Evolutionary conservation across 768 basidiomycete genomes (phyloP), one percentile per base, ranked within the genome.

Genomic region (Daedaleopsis sinensis): DNA sequence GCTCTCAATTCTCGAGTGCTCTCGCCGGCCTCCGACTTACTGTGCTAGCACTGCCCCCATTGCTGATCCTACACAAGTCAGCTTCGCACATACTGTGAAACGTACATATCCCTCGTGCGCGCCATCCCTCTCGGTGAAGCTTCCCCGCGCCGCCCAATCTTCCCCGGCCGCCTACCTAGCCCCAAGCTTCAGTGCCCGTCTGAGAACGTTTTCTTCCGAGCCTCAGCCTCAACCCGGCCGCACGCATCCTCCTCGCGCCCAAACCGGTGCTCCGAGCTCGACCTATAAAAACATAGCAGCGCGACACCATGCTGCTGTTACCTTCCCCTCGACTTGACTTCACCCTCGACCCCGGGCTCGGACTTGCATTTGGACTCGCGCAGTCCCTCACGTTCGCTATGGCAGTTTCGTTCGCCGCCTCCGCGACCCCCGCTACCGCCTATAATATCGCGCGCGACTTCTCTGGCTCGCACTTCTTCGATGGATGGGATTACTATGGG

Each of bases 401-500:
- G 38, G 56, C 51, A 27, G 37, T 58, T 1, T 56, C 59, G 18
- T 53, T 66, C 3, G 56, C 59, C 35, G 47, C 47, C 6, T 37
- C 54, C 46, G 58, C 37, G 18, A 24, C 53, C 37, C 56, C 59
- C 0, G 55, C 63, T 8, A 11, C 55, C 11, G 70, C 59, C 32
- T 78, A 77, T 64, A 67, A 75, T 39, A 62, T 80, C 27, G 71
- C 76, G 5, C 71, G 75, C 24, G 71, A 71, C 16, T 82, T 79
- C 66, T 67, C 73, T 19, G 80, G 80, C 8, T 38, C 60, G 18
- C 71, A 70, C 8, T 82, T 82, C 69, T 82, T 82, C 68, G 70
- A 80, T 51, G 69, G 73, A 49, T 82, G 79, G 79, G 72, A 74
- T 39, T 80, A 77, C 65, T 80, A 74, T 55, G 78, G 78, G 1